Percentiles rank a stretch among this genome's conserved stretches.
Evolutionary conservation across 73 alveolate species (phyloP).

Genomic region (Paramecium pentaurelia): DNA sequence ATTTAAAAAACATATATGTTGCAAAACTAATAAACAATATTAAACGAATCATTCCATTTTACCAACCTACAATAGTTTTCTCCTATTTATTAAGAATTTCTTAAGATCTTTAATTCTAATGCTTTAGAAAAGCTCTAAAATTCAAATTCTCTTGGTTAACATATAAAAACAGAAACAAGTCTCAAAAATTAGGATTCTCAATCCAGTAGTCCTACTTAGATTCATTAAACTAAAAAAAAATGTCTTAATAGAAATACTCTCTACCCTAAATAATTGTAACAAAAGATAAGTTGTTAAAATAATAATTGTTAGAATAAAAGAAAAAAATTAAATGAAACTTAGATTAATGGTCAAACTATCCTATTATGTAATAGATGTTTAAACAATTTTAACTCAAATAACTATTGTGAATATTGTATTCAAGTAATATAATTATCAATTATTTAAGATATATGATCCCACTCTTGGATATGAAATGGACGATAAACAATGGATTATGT

Average conservation of each 20-base stretch:
- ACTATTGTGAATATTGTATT: conserved; percentile 35
- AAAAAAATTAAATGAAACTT: background rate
- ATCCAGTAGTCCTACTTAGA: background rate
- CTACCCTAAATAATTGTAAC: background rate
- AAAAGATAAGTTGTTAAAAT: background rate
- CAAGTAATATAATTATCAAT: background rate
- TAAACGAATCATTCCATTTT: background rate
- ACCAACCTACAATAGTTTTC: background rate
- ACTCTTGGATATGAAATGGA: background rate
- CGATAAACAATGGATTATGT: conserved; percentile 30
- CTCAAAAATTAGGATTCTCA: background rate
- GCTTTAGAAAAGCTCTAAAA: background rate
- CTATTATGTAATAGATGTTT: background rate
- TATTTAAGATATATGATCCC: conserved; percentile 12
- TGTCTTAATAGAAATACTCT: background rate
- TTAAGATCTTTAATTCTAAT: background rate
- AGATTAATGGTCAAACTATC: background rate
- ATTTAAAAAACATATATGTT: background rate
- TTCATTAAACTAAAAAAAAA: background rate
- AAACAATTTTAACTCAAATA: background rate
- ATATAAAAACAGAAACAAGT: background rate
- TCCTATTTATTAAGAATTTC: background rate
- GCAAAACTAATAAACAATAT: background rate
- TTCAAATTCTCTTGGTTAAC: background rate
- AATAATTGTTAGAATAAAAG: background rate